phyloP scores from a whole-genome alignment of 768 basidiomycete species.

The Tephrocybe sp. region DNA sequence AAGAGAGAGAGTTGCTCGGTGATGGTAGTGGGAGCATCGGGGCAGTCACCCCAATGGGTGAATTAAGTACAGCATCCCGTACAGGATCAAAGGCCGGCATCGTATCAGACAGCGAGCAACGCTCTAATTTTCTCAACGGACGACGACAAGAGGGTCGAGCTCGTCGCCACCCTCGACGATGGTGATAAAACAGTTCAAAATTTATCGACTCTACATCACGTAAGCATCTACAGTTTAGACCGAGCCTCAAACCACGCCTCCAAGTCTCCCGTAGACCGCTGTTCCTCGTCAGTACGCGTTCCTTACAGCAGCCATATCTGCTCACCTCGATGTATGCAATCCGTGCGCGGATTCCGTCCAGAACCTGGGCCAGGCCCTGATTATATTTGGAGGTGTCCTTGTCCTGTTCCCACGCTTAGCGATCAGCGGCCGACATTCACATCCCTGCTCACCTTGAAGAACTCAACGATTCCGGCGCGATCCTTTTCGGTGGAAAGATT shows the following conservation, averaged over 20 bases:
- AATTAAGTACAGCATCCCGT: conserved; percentile 83
- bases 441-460: conserved; percentile 63
- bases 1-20: conserved; percentile 26
- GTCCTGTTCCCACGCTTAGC: conserved; percentile 38
- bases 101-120: conserved; percentile 19
- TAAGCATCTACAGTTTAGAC: conserved; percentile 24
- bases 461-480: conserved; percentile 56
- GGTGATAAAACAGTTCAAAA: conserved; percentile 23
- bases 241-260: conserved; percentile 46
- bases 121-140: conserved; percentile 12
- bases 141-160: conserved; percentile 16
- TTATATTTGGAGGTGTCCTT: conserved; percentile 72
- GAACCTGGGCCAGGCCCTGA: conserved; percentile 60
- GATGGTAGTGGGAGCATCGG: conserved; percentile 24
- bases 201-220: conserved; percentile 20
- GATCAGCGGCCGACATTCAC: conserved; percentile 2
- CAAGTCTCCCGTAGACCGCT: conserved; percentile 65
- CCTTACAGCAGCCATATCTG: background rate
- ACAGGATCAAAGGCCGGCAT: conserved; percentile 87
- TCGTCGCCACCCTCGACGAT: conserved; percentile 19
- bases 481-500: conserved; percentile 68
- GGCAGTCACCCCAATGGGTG: conserved; percentile 54
- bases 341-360: conserved; percentile 67
- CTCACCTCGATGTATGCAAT: conserved; percentile 63
- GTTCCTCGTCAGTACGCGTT: conserved; percentile 2